phyloP scores from a whole-genome alignment of 148 eudicot genomes.

The Arctostaphylos glauca region DNA sequence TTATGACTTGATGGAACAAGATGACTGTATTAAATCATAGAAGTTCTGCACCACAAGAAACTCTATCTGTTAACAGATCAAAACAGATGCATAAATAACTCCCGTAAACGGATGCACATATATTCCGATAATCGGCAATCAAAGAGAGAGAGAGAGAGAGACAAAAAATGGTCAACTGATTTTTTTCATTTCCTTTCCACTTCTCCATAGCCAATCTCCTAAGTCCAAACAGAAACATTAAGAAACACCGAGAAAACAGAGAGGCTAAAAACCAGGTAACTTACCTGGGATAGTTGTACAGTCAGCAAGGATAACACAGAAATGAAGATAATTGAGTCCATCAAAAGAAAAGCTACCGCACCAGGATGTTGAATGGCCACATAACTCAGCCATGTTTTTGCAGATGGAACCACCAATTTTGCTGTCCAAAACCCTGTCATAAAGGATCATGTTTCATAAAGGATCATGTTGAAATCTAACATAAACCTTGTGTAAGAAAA shows the following conservation, averaged over 20 bases:
- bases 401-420: constrained; percentile 36
- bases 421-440: constrained; percentile 73
- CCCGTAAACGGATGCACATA: no score
- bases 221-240: neutral
- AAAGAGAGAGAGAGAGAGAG: neutral
- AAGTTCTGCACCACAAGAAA: neutral
- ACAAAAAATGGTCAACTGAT: constrained; percentile 6
- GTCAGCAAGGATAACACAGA: constrained; percentile 48
- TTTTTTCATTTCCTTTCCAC: neutral
- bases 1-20: constrained; percentile 3
- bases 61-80: neutral
- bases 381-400: constrained; percentile 61
- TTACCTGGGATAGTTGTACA: constrained; percentile 71
- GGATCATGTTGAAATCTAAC: constrained; percentile 16
- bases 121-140: no score
- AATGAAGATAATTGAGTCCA: constrained; percentile 62
- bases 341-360: constrained; percentile 46
- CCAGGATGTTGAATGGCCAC: constrained; percentile 62
- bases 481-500: neutral
- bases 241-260: neutral
- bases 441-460: constrained; percentile 15
- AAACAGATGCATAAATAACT: neutral
- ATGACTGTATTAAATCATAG: neutral
- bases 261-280: neutral
- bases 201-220: constrained; percentile 7